Evolutionary conservation across 176 grass and related monocot species (phyloP).

Genomic region (Lolium perenne): DNA sequence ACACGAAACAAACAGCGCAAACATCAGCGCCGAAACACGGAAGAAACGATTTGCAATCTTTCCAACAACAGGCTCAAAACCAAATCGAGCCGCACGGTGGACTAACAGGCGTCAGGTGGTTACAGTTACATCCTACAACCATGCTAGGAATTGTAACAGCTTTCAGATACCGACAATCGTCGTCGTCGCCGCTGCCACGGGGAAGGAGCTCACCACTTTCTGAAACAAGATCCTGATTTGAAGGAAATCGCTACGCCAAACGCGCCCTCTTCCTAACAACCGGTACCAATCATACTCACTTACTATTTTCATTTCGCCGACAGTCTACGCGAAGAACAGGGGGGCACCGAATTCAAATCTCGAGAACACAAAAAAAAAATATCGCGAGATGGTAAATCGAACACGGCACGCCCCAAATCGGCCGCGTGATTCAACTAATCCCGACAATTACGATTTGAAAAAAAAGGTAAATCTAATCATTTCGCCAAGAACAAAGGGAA

Average conservation of each 20-base stretch:
- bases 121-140: neutral
- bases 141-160: neutral
- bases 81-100: neutral
- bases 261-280: neutral
- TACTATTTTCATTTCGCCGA: constrained; percentile 3
- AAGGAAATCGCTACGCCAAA: constrained; percentile 8
- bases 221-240: constrained; percentile 42
- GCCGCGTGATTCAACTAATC: neutral
- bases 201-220: neutral
- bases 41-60: neutral
- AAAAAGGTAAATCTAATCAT: constrained; percentile 29
- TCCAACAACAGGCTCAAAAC: neutral
- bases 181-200: neutral
- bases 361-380: neutral
- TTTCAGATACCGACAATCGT: neutral
- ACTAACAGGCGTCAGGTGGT: neutral
- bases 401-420: neutral
- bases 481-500: neutral
- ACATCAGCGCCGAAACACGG: neutral
- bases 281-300: neutral
- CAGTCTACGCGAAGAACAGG: neutral
- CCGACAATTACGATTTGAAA: neutral
- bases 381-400: constrained; percentile 15
- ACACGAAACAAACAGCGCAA: constrained; percentile 28
- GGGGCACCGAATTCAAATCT: constrained; percentile 32